These are phyloP conservation scores for Parachlorella kessleri DNA, from an alignment of 139 green algal species.

Conservation along the genomic window DNA sequence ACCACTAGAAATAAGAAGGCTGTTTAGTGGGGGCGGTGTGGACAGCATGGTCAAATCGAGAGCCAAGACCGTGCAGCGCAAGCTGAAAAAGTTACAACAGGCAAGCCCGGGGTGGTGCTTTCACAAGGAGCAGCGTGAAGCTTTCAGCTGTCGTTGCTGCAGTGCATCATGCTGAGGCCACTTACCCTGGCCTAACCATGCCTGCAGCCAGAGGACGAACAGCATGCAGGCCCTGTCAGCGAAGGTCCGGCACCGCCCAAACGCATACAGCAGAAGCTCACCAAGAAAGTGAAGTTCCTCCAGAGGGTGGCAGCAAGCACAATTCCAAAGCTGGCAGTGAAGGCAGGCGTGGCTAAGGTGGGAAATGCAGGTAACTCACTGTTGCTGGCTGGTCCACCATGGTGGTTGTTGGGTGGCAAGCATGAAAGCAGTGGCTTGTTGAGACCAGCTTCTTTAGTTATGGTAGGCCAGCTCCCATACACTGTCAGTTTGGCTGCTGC, in stretches of 20 bases:
- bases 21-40: too few relatives aligned
- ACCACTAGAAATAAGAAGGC: too few relatives aligned
- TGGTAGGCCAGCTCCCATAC: too few relatives aligned
- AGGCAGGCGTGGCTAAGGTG: constrained; percentile 22
- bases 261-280: constrained; percentile 27
- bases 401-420: background rate
- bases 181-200: too few relatives aligned
- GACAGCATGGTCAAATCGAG: background rate
- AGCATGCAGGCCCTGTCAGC: background rate
- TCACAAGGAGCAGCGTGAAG: too few relatives aligned
- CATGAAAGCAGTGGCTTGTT: background rate
- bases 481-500: background rate
- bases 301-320: constrained; percentile 26
- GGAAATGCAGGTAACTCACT: background rate
- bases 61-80: background rate
- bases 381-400: background rate
- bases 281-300: constrained; percentile 39
- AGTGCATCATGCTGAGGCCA: too few relatives aligned
- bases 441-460: too few relatives aligned
- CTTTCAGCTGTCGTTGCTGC: too few relatives aligned
- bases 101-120: too few relatives aligned
- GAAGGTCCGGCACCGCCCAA: constrained; percentile 5
- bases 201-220: too few relatives aligned
- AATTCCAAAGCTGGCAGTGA: background rate
- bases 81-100: background rate